Conservation (phyloP, 2,329 filamentous ascomycete species). For the Ophiostoma piceae region DNA sequence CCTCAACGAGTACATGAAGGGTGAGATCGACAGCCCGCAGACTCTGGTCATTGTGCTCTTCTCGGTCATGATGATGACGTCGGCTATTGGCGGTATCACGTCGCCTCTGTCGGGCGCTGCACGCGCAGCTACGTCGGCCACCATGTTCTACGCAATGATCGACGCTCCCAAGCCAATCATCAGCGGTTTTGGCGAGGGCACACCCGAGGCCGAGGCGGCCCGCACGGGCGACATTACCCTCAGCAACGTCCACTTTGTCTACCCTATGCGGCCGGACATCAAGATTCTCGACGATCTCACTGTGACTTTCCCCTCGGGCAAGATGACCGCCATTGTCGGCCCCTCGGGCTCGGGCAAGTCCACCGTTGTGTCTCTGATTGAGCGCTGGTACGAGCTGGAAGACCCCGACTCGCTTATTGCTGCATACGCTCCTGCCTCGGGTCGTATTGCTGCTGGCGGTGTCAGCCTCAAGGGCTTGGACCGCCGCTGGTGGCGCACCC, state of each 20-base stretch:
- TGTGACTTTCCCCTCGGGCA: constrained; percentile 56
- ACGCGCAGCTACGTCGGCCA: constrained; percentile 51
- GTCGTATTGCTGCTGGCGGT: constrained; percentile 28
- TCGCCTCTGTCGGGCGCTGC: constrained; percentile 51
- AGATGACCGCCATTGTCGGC: constrained; percentile 73
- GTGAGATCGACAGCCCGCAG: constrained; percentile 45
- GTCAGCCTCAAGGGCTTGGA: constrained; percentile 45
- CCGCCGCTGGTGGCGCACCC: constrained; percentile 51
- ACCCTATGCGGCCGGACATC: constrained; percentile 46
- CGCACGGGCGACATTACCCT: constrained; percentile 50
- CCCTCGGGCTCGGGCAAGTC: constrained; percentile 80
- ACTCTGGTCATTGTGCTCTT: constrained; percentile 51
- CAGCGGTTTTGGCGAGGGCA: constrained; percentile 32
- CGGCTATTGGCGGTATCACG: constrained; percentile 51
- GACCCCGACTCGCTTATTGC: constrained; percentile 4
- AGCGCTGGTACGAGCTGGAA: constrained; percentile 63
- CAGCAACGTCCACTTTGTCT: constrained; percentile 61
- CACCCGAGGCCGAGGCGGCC: constrained; percentile 36
- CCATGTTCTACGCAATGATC: constrained; percentile 51
- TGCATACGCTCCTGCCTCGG: background rate
- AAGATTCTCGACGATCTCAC: constrained; percentile 49
- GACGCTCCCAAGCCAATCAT: constrained; percentile 38
- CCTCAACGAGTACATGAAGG: constrained; percentile 46
- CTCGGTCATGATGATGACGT: constrained; percentile 54
- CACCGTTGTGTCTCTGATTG: constrained; percentile 65